Base-by-base conservation (phyloP, 306 rosid genomes). In the Inga leiocalycina region DNA sequence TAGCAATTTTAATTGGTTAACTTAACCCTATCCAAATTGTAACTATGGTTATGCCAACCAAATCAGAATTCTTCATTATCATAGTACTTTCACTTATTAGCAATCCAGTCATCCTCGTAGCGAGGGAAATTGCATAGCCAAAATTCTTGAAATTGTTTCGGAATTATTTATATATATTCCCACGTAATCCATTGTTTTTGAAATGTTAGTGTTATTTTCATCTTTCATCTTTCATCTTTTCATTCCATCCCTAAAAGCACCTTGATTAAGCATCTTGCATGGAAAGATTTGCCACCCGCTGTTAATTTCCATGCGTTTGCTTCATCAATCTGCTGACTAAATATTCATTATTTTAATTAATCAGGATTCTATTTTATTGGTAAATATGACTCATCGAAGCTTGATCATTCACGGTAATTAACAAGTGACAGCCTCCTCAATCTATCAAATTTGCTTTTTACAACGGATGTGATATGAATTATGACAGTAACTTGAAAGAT, bases 261-360 rank as follows among this genome's bases (percentile, higher is more conserved):
- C 24, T 39, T 69, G 16, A 20, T 20, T 20, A 20, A 39, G 6
- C 8, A 39, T 39, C 43, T 39, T 39, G 71, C 32, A 56, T 20
- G 67, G 74, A 71, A 86, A 57, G 30, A 83, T 65, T 64, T 27
- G 80, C 78, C 74, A 80, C 41, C 41, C 77, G 80, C 32, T 83
- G 80, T 80, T 14, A 49, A 49, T 49, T 65, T 71, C 24, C 70
- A 80, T 80, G 69, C 24, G 39, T 80, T 80, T 71, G 78, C 51
- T 62, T 86, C 52, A 75, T 71, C 83, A 80, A 84, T 84, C 86
- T 16, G 82, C 80, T 80, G 71, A 66, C 71, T 66, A 32, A 34
- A 66, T 64, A 64, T 30, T 64, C 3, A 30, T 30, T 64, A 51
- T 5, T 43, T 69, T 43, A 51, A 87, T 72, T 61, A 39, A 69